Evolutionary conservation across 345 rosid species (phyloP), one percentile per base, ranked within the genome.

Genomic region (Linum usitatissimum): DNA sequence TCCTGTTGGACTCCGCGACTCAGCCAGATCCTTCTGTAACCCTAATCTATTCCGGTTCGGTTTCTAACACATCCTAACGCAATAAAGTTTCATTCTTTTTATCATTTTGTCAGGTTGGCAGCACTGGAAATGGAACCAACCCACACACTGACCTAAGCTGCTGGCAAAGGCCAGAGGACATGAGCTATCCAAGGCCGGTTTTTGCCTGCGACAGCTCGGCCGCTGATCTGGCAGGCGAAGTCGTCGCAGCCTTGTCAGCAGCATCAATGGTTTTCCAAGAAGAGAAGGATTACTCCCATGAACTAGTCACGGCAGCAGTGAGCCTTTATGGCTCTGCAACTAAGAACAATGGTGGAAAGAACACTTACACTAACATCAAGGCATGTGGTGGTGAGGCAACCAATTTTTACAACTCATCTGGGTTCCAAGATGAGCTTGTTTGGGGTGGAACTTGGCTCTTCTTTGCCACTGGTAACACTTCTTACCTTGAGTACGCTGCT

Each of bases 141-240:
- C 70, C 53, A 2, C 57, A 71, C 23, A 75, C 68, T 38, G 83
- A 84, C 55, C 60, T 71, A 28, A 82, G 36, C 61, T 85, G 88
- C 72, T 86, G 88, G 91, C 80, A 78, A 67, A 83, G 83, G 62
- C 88, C 91, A 6, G 91, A 86, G 64, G 84, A 83, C 68, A 83
- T 81, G 82, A 73, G 49, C 61, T 76, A 78, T 63, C 21, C n/a
- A 51, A 75, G 91, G 57, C 79, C 76, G 0, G 79, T 79, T 48
- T 81, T 79, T 7, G 31, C 45, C 54, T 83, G 91, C 45, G 68
- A 70, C 45, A 48, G 42, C 48, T 39, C 67, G 20, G 86, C 84
- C 57, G 68, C 83, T 7, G 91, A 81, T 67, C 66, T 86, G 21
- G 84, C 80, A 7, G 88, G 84, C 21, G 88, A 86, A 64, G 76